A percentile compares a stretch with the other conserved stretches of the same genome.
These are phyloP conservation scores for Arabidopsis arenosa DNA, from an alignment of 345 rosid genomes.

Conservation along the genomic window DNA sequence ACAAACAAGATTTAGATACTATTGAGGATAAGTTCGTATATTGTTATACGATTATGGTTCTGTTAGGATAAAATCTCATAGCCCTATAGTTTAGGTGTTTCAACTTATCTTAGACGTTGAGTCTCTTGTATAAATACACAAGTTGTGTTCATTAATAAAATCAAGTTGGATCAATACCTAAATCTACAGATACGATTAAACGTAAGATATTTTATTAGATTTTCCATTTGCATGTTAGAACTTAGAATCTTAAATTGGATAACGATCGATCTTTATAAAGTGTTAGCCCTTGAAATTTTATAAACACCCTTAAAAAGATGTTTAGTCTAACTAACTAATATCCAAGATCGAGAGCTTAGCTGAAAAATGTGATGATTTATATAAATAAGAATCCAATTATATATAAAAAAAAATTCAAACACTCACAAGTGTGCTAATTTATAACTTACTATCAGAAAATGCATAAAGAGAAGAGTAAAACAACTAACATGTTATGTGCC, in stretches of 20 bases:
- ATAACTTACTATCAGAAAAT: not conserved
- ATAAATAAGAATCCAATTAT: not conserved
- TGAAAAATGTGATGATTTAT: not conserved
- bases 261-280: not conserved
- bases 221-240: not conserved
- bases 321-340: not conserved
- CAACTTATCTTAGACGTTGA: too few relatives aligned
- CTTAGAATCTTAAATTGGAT: not conserved
- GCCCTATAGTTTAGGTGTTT: too few relatives aligned
- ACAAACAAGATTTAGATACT: not conserved
- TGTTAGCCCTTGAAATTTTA: not conserved
- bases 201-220: not conserved
- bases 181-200: too few relatives aligned
- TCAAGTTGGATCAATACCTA: too few relatives aligned
- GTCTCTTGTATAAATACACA: too few relatives aligned
- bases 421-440: not conserved
- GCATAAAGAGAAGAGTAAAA: not conserved
- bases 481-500: conserved; percentile 16
- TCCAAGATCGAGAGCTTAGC: not conserved
- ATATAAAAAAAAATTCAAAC: not conserved
- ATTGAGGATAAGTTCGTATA: too few relatives aligned
- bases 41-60: too few relatives aligned
- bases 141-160: too few relatives aligned
- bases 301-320: not conserved
- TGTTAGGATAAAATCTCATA: too few relatives aligned